Base-by-base conservation (phyloP, 371 early-diverging fungal species). In the Mortierella sp. region DNA sequence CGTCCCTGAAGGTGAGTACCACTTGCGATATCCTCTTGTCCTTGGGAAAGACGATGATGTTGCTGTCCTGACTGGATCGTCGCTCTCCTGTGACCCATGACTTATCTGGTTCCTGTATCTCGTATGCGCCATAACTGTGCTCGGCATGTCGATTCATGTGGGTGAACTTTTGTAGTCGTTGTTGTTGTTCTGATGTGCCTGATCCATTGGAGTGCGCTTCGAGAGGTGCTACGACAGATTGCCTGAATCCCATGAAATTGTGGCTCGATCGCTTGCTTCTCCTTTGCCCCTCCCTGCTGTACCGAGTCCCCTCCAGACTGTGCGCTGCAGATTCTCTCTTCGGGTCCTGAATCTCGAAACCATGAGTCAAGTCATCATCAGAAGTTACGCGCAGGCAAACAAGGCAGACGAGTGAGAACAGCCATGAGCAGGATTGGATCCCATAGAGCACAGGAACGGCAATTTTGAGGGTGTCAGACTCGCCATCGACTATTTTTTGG, bases 1-100 rank as follows among this genome's bases (percentile, higher is more conserved):
- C 78, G n/a, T 77, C 80, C 24, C 72, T 77, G 58, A 80, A 84
- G 47, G 77, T 80, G 19, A 84, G 78, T 38, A 80, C 75, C 8
- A 78, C 84, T 70, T 84, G 84, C 5, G 80, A 80, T 34, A 84
- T 80, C 68, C 74, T 65, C 13, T 52, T 77, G 45, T 72, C 55
- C 28, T 65, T 77, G 21, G 84, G 73, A 19, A 80, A 54, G 47
- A 76, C 74, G 42, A 79, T 76, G 4, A 55, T 55, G 24, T 57
- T 78, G 65, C 73, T 80, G 38, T 77, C 81, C 5, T 34, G n/a
- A 45, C 72, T 52, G 14, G 58, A 31, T 38, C 74, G 47, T 54
- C 58, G 74, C 16, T 82, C 79, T 5, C 6, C 60, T 63, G 58
- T 26, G 13, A 65, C 52, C 74, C 80, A 76, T 24, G 52, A 48